Conservation (phyloP, 2,329 filamentous ascomycete species). For the Leptoxyphium fumago region DNA sequence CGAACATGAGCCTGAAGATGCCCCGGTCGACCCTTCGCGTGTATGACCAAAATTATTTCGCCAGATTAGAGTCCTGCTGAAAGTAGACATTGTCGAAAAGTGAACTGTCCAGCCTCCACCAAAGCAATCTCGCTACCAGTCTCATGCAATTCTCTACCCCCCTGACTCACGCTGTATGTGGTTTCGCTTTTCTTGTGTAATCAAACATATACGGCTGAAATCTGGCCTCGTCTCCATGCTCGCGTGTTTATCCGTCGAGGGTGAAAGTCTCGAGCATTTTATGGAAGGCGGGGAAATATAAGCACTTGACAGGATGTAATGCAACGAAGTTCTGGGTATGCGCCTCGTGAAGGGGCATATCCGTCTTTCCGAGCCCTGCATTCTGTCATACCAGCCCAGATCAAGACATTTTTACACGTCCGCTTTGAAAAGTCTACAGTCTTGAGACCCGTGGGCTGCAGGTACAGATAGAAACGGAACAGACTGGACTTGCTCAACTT, state of each 20-base stretch:
- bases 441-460: conserved; percentile 40
- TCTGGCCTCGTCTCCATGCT: background rate
- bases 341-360: conserved; percentile 8
- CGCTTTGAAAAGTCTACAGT: conserved; percentile 49
- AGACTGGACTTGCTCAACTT: conserved; percentile 17
- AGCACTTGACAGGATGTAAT: background rate
- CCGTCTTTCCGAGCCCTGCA: conserved; percentile 25
- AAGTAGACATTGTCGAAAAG: no score
- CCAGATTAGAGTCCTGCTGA: no score
- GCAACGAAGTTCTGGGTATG: background rate
- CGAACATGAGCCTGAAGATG: no score
- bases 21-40: no score
- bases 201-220: background rate
- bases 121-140: no score
- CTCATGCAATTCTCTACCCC: no score
- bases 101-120: no score
- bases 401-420: conserved; percentile 3
- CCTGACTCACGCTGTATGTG: no score
- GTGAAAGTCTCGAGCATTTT: background rate
- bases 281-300: background rate
- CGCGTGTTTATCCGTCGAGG: background rate
- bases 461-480: conserved; percentile 57
- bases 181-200: background rate
- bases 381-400: conserved; percentile 22
- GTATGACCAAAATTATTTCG: no score